These are phyloP conservation scores for Cairneyella variabilis DNA, from an alignment of 495 filamentous ascomycete genomes.

Conservation along the genomic window DNA sequence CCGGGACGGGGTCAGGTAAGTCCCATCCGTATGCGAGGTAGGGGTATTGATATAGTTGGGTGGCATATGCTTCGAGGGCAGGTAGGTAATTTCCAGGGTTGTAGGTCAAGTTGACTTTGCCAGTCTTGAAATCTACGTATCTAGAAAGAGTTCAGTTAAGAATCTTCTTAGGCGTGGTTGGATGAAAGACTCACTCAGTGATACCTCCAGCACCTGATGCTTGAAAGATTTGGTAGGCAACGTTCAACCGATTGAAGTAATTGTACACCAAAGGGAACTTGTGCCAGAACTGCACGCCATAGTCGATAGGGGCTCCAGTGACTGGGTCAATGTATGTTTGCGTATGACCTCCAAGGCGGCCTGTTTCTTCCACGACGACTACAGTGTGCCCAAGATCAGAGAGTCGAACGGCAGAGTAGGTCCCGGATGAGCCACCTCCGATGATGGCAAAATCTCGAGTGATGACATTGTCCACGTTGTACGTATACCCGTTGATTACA, in stretches of 20 bases:
- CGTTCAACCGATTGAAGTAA: constrained; percentile 39
- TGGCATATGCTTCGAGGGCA: constrained; percentile 8
- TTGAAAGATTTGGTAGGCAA: constrained; percentile 2
- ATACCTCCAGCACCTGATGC: background rate
- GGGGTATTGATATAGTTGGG: constrained; percentile 26
- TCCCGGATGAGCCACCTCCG: constrained; percentile 43
- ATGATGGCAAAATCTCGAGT: constrained; percentile 41
- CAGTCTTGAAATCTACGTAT: background rate
- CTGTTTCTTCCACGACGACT: constrained; percentile 40
- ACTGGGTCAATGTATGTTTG: constrained; percentile 33
- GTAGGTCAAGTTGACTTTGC: background rate
- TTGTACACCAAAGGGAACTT: constrained; percentile 25
- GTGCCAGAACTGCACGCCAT: constrained; percentile 5
- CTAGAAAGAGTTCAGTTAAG: too few species aligned
- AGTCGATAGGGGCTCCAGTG: constrained; percentile 4
- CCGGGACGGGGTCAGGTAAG: constrained; percentile 39
- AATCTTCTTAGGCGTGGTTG: too few species aligned
- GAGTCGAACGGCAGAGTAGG: constrained; percentile 39
- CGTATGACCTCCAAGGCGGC: constrained; percentile 40
- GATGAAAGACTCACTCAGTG: too few species aligned
- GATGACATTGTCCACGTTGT: too few species aligned
- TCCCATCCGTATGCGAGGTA: constrained; percentile 35
- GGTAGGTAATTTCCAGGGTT: constrained; percentile 30
- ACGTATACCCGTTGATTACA: too few species aligned
- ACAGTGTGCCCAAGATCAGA: constrained; percentile 33